These are phyloP conservation scores for Saxispiralis lemnorum DNA, from an alignment of 495 filamentous ascomycete genomes.

Conservation along the genomic window DNA sequence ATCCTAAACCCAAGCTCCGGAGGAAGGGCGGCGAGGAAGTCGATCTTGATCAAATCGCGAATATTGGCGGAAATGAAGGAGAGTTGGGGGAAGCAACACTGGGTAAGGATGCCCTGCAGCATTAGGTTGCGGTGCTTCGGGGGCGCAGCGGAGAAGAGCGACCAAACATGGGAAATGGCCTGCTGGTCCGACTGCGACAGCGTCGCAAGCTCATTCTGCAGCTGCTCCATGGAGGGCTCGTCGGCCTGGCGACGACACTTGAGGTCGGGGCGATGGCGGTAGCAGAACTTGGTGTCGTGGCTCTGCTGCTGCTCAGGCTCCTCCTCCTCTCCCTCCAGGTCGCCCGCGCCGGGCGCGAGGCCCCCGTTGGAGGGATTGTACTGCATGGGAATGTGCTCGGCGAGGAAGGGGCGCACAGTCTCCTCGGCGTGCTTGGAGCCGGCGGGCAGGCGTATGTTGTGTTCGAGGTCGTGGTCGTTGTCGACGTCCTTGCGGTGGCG, in stretches of 20 bases:
- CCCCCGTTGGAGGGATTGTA: conserved; percentile 39
- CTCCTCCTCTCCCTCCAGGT: no score
- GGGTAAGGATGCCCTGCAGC: conserved; percentile 81
- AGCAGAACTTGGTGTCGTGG: conserved; percentile 81
- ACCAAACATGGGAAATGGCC: conserved; percentile 91
- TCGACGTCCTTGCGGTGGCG: conserved; percentile 10
- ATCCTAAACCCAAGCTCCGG: conserved; percentile 87
- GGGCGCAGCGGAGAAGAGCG: conserved; percentile 87
- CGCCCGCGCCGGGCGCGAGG: conserved; percentile 24
- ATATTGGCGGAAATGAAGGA: conserved; percentile 77
- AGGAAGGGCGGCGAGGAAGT: conserved; percentile 77
- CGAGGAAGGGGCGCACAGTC: conserved; percentile 63
- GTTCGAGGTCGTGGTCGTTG: not conserved
- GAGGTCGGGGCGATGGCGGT: conserved; percentile 82
- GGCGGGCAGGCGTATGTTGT: not conserved
- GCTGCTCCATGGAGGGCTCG: conserved; percentile 84
- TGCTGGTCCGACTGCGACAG: conserved; percentile 73
- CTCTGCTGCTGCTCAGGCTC: conserved; percentile 23
- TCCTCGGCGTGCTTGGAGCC: conserved; percentile 28
- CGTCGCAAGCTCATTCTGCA: conserved; percentile 72
- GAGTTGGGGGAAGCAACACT: conserved; percentile 94
- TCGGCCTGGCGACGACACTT: conserved; percentile 85
- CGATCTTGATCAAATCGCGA: conserved; percentile 83
- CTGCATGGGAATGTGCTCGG: conserved; percentile 66
- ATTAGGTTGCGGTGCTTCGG: conserved; percentile 86